These are phyloP conservation scores for Lentinus tigrinus DNA, from an alignment of 768 basidiomycete genomes.

Conservation along the genomic window DNA sequence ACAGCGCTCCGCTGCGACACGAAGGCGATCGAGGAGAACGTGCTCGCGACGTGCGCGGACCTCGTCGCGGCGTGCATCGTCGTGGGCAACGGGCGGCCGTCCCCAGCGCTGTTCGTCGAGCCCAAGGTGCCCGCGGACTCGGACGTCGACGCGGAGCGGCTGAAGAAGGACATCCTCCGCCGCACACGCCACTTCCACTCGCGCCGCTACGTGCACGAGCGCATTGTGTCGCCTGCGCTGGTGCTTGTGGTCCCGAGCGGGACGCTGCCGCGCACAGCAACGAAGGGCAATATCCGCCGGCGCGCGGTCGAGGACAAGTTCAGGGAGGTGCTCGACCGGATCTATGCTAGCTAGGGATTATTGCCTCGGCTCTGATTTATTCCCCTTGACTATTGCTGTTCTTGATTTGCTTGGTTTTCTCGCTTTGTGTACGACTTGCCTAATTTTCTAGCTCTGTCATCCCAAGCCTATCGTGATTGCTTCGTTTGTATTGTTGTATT, in stretches of 20 bases:
- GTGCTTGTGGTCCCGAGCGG: conserved; percentile 63
- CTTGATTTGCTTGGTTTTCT: too few relatives aligned
- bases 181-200: conserved; percentile 73
- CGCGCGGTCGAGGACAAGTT: conserved; percentile 71
- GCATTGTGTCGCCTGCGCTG: conserved; percentile 62
- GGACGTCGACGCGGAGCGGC: conserved; percentile 52
- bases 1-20: conserved; percentile 79
- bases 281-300: conserved; percentile 81
- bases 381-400: neutral
- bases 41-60: conserved; percentile 59
- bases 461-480: too few relatives aligned
- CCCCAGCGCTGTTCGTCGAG: conserved; percentile 76
- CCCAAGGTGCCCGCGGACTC: conserved; percentile 40
- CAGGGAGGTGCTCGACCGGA: conserved; percentile 53
- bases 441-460: too few relatives aligned
- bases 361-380: conserved; percentile 4
- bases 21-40: conserved; percentile 78
- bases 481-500: too few relatives aligned
- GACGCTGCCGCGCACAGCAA: conserved; percentile 74
- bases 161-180: conserved; percentile 71
- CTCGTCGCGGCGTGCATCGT: conserved; percentile 75
- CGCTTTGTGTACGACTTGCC: too few relatives aligned
- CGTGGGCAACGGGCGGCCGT: conserved; percentile 74
- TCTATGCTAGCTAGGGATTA: conserved; percentile 39
- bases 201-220: conserved; percentile 76